Conservation (phyloP, 441 rosid genomes). For the Pelargonium exstipulatum region DNA sequence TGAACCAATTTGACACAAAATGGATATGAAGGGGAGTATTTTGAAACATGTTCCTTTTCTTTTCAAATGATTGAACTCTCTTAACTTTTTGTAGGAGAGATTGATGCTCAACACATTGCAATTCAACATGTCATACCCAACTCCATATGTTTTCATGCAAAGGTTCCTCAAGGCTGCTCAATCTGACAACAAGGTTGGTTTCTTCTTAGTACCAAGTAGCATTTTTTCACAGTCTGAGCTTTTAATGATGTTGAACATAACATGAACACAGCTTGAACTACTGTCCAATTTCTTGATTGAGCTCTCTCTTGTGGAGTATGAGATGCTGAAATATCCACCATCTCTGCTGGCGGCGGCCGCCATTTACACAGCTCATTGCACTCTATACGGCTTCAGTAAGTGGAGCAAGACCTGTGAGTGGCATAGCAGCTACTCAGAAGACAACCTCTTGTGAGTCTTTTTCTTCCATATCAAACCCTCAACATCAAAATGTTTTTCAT, state of each 20-base stretch:
- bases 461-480: background rate
- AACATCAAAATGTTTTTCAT: background rate
- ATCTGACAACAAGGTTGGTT: conserved; percentile 68
- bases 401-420: conserved; percentile 74
- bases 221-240: background rate
- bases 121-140: conserved; percentile 74
- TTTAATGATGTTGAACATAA: too few species aligned
- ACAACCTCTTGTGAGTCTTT: conserved; percentile 56
- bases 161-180: conserved; percentile 89
- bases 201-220: too few species aligned
- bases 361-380: conserved; percentile 68
- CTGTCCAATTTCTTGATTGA: conserved; percentile 77
- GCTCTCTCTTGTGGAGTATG: conserved; percentile 72
- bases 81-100: conserved; percentile 53
- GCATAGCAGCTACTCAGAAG: conserved; percentile 59
- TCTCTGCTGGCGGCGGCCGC: conserved; percentile 75
- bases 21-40: conserved; percentile 33
- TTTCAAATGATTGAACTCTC: too few species aligned
- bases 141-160: conserved; percentile 74
- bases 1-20: too few species aligned
- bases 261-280: conserved; percentile 49
- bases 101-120: conserved; percentile 63
- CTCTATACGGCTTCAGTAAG: conserved; percentile 45
- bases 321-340: conserved; percentile 68
- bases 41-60: background rate